A percentile compares a stretch with the other conserved stretches of the same genome.
Evolutionary conservation across 495 filamentous ascomycete genomes (phyloP).

Genomic region (Neurospora cerealis): DNA sequence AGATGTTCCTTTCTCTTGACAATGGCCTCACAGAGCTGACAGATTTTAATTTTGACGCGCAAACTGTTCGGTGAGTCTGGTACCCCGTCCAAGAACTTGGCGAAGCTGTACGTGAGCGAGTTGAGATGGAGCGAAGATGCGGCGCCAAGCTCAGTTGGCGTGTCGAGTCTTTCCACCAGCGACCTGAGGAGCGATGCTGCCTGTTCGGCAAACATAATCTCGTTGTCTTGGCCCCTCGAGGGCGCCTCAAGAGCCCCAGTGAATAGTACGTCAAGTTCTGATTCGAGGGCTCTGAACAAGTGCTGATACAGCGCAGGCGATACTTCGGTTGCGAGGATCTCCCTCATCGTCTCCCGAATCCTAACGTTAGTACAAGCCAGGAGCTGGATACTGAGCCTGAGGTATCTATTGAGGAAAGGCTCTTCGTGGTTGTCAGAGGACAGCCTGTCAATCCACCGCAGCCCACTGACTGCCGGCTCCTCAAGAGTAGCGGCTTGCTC

Average conservation of each 20-base stretch:
- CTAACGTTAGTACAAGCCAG: constrained; percentile 51
- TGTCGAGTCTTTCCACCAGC: constrained; percentile 50
- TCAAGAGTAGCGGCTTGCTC: constrained; percentile 43
- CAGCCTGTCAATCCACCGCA: constrained; percentile 53
- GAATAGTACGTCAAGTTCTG: constrained; percentile 49
- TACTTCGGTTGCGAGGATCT: constrained; percentile 51
- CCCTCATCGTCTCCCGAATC: constrained; percentile 52
- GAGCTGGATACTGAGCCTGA: constrained; percentile 50
- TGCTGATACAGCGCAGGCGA: constrained; percentile 48
- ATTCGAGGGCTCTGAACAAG: constrained; percentile 49
- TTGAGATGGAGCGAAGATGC: constrained; percentile 50
- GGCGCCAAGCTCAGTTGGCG: constrained; percentile 45
- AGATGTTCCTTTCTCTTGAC: constrained; percentile 56
- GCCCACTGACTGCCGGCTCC: constrained; percentile 44
- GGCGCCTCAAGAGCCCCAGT: constrained; percentile 39
- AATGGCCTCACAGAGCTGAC: constrained; percentile 52
- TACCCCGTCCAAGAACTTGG: constrained; percentile 47
- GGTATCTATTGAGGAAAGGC: constrained; percentile 47
- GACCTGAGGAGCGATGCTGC: constrained; percentile 50
- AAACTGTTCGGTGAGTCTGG: constrained; percentile 40
- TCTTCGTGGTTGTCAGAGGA: constrained; percentile 48
- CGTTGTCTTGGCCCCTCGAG: constrained; percentile 43
- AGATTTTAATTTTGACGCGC: constrained; percentile 56
- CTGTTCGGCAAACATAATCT: constrained; percentile 56
- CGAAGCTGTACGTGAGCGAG: constrained; percentile 47